These are phyloP conservation scores for Fistulinella staudtii DNA, from an alignment of 1,284 basidiomycete species.

Conservation along the genomic window DNA sequence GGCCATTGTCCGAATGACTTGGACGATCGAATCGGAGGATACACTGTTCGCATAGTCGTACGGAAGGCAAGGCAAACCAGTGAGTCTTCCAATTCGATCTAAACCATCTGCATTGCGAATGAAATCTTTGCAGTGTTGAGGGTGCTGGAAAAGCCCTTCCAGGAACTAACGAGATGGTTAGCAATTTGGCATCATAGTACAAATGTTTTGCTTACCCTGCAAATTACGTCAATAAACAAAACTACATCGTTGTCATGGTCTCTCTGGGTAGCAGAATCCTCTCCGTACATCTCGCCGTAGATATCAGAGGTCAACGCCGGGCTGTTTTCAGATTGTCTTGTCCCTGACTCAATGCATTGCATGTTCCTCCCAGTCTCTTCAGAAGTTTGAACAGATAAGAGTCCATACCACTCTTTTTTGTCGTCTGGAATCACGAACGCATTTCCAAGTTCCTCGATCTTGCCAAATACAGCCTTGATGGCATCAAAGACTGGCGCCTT, in stretches of 20 bases:
- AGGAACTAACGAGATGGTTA: slow-evolving; percentile 59
- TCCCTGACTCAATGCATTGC: slow-evolving; percentile 43
- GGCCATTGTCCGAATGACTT: slow-evolving; percentile 84
- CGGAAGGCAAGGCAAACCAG: slow-evolving; percentile 83
- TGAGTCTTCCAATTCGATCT: slow-evolving; percentile 71
- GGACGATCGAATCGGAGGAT: slow-evolving; percentile 81
- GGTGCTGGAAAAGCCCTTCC: slow-evolving; percentile 92
- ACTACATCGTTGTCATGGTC: slow-evolving; percentile 71
- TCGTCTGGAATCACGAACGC: slow-evolving; percentile 54
- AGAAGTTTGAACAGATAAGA: slow-evolving; percentile 39
- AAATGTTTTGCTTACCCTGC: slow-evolving; percentile 50
- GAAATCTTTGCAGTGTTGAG: slow-evolving; percentile 88
- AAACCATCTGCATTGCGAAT: slow-evolving; percentile 75
- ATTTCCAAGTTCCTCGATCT: slow-evolving; percentile 71
- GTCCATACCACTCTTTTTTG: slow-evolving; percentile 62
- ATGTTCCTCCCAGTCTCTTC: slow-evolving; percentile 46
- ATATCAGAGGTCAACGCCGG: slow-evolving; percentile 29
- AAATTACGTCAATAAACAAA: slow-evolving; percentile 72
- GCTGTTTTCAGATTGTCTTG: slow-evolving; percentile 18
- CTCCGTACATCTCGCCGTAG: slow-evolving; percentile 19
- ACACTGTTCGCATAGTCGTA: slow-evolving; percentile 85
- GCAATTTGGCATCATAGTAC: not conserved
- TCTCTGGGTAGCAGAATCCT: slow-evolving; percentile 44
- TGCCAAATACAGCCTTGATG: slow-evolving; percentile 64
- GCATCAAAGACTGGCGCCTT: slow-evolving; percentile 79